Conservation (phyloP, 805 yeast genomes). For the Saturnispora galanensis region DNA sequence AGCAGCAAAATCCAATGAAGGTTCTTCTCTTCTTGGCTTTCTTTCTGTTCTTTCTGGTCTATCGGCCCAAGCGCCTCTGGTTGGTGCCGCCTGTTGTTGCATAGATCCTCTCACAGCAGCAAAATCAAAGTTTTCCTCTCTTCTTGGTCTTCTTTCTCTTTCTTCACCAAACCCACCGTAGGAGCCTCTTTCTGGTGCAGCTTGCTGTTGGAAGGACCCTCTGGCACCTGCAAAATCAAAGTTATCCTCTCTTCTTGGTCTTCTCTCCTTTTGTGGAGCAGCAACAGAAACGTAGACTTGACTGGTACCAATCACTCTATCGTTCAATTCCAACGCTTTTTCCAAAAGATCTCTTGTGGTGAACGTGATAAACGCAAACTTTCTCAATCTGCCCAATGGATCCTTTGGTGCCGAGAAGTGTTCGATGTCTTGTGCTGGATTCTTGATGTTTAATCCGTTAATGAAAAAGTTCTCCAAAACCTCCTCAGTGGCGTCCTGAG, state of each 20-base stretch:
- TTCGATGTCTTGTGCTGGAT: constrained; percentile 40
- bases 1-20: constrained; percentile 44
- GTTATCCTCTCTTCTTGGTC: constrained; percentile 27
- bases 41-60: constrained; percentile 18
- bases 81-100: not conserved
- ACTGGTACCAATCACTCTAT: constrained; percentile 38
- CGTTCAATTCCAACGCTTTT: constrained; percentile 39
- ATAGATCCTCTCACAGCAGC: constrained; percentile 30
- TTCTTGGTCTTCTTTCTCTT: constrained; percentile 12
- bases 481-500: constrained; percentile 68
- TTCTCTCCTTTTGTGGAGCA: constrained; percentile 41
- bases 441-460: constrained; percentile 39
- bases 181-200: constrained; percentile 1
- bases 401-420: constrained; percentile 71
- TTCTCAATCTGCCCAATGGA: constrained; percentile 49
- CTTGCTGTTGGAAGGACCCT: constrained; percentile 18
- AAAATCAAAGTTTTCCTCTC: constrained; percentile 39
- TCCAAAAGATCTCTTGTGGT: constrained; percentile 36
- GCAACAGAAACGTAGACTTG: constrained; percentile 47
- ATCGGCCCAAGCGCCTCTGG: constrained; percentile 1
- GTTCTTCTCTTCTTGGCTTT: constrained; percentile 13
- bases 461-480: constrained; percentile 53
- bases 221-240: constrained; percentile 52
- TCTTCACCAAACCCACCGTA: not conserved
- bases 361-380: constrained; percentile 47